Percentiles rank a stretch among this genome's conserved stretches.
phyloP scores from a whole-genome alignment of 345 rosid genomes.

The Punica granatum region DNA sequence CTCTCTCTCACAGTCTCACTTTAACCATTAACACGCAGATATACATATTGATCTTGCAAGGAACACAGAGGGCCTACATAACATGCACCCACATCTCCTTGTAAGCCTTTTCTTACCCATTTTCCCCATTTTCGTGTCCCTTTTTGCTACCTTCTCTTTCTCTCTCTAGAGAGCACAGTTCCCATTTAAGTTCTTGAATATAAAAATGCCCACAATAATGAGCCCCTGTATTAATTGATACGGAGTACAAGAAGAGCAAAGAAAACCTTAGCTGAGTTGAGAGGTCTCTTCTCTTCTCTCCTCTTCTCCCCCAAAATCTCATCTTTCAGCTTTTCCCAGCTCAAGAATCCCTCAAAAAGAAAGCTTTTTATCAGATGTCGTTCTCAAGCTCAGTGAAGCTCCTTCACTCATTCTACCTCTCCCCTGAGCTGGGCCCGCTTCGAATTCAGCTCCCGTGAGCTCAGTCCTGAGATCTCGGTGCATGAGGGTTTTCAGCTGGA shows the following conservation, averaged over 20 bases:
- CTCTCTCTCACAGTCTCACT: no score
- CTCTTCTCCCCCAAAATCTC: conserved; percentile 1
- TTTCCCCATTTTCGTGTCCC: conserved; percentile 4
- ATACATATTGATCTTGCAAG: neutral
- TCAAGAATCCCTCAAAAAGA: conserved; percentile 2
- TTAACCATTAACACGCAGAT: neutral
- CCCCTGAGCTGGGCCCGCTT: neutral
- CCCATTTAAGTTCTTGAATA: neutral
- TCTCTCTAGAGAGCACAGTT: neutral
- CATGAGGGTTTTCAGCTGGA: conserved; percentile 5
- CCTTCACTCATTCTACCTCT: neutral
- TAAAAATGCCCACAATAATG: conserved; percentile 3
- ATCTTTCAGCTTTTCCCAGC: conserved; percentile 7
- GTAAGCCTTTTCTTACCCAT: conserved; percentile 2
- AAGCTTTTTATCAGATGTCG: conserved; percentile 3
- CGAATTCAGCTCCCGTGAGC: neutral
- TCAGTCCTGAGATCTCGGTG: conserved; percentile 1
- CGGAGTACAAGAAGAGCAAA: conserved; percentile 1
- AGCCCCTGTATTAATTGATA: neutral
- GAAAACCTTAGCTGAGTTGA: neutral
- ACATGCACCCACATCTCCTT: conserved; percentile 3
- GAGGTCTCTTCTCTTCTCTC: no score
- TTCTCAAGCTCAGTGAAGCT: conserved; percentile 3
- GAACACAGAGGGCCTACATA: conserved; percentile 7
- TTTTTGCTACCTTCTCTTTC: neutral